These are phyloP conservation scores for Stevia rebaudiana DNA, from an alignment of 140 eudicot genomes.

Conservation along the genomic window DNA sequence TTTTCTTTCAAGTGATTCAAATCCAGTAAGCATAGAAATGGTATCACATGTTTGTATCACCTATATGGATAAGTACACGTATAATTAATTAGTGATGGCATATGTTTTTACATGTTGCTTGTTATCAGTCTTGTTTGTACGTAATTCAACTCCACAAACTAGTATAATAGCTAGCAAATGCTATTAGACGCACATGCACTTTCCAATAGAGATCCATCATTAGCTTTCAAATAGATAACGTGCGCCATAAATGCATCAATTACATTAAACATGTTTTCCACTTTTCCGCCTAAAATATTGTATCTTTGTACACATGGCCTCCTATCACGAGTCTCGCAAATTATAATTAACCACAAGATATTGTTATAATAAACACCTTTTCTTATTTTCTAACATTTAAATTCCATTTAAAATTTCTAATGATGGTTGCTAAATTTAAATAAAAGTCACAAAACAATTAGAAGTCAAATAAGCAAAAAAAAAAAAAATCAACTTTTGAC, in stretches of 20 bases:
- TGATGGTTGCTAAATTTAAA: not conserved
- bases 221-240: constrained; percentile 10
- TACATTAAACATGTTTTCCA: constrained; percentile 21
- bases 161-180: too few relatives aligned
- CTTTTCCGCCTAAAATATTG: constrained; percentile 3
- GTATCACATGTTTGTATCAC: too few relatives aligned
- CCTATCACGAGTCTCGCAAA: not conserved
- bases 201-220: constrained; percentile 7
- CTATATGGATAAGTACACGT: too few relatives aligned
- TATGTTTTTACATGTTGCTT: constrained; percentile 24
- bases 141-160: not conserved
- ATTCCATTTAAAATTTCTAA: not conserved
- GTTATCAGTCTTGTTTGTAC: constrained; percentile 22
- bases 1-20: too few relatives aligned
- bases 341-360: constrained; percentile 10
- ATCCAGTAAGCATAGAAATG: too few relatives aligned
- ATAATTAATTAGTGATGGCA: constrained; percentile 12
- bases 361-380: too few relatives aligned
- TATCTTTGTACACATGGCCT: not conserved
- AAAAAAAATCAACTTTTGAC: too few relatives aligned
- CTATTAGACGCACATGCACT: not conserved
- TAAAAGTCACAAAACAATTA: too few relatives aligned
- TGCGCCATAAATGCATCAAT: constrained; percentile 10
- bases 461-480: too few relatives aligned
- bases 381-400: not conserved